Percentiles rank a stretch among this genome's conserved stretches.
phyloP scores from a whole-genome alignment of 371 early-diverging fungal genomes.

The Syncephalastrum monosporum region DNA sequence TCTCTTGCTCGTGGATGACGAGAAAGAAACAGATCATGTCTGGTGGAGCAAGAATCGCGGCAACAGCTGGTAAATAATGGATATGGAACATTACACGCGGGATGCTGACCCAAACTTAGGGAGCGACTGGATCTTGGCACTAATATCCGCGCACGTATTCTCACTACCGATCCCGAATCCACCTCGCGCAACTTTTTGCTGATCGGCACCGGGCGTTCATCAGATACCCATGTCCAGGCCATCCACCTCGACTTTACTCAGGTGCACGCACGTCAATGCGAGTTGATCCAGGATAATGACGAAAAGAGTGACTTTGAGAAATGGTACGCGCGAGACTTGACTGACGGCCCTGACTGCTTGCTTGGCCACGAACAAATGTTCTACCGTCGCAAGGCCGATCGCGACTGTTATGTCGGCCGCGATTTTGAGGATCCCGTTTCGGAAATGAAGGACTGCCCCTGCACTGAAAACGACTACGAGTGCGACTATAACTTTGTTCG shows the following conservation, averaged over 20 bases:
- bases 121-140: conserved; percentile 36
- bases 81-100: too few species aligned
- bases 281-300: conserved; percentile 46
- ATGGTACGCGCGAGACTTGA: conserved; percentile 68
- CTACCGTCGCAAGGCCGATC: conserved; percentile 73
- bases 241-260: conserved; percentile 73
- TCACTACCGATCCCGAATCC: conserved; percentile 67
- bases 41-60: conserved; percentile 84
- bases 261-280: conserved; percentile 68
- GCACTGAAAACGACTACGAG: conserved; percentile 86
- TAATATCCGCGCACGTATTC: conserved; percentile 53
- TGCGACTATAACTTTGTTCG: conserved; percentile 86
- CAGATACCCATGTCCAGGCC: conserved; percentile 38
- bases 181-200: conserved; percentile 62
- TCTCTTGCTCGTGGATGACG: conserved; percentile 75
- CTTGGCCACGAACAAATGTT: conserved; percentile 82
- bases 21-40: conserved; percentile 66
- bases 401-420: conserved; percentile 78
- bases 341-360: conserved; percentile 73
- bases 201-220: conserved; percentile 32
- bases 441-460: conserved; percentile 67
- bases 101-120: conserved; percentile 15
- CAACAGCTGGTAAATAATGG: conserved; percentile 61
- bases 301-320: conserved; percentile 74
- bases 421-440: conserved; percentile 58